Percentiles rank a stretch among this genome's conserved stretches.
These are phyloP conservation scores for sorghum (Sorghum bicolor) DNA, from an alignment of 176 grass and related monocot species.

Conservation along the genomic window DNA sequence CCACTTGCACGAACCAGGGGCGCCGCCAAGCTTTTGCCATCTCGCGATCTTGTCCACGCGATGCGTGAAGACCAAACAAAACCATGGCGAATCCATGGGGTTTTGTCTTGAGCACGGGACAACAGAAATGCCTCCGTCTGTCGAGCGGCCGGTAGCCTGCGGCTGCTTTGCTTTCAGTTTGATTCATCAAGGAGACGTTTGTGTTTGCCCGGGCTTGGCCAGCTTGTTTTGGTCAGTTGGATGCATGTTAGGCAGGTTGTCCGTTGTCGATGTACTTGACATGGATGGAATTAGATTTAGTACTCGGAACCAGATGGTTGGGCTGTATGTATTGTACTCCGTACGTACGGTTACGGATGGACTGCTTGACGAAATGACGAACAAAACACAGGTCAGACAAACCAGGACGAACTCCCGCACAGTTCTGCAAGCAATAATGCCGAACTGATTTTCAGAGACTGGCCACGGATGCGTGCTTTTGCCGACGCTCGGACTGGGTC, in stretches of 20 bases:
- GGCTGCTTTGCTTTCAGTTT: background rate
- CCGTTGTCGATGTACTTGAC: background rate
- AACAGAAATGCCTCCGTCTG: background rate
- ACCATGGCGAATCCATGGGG: background rate
- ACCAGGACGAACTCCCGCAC: no score
- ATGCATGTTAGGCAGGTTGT: background rate
- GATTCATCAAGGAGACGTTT: background rate
- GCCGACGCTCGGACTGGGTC: no score
- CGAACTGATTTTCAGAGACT: no score
- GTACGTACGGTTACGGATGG: no score
- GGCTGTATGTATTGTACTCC: no score
- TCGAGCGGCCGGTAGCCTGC: background rate
- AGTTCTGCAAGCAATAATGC: no score
- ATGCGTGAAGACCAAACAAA: background rate
- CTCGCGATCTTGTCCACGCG: background rate
- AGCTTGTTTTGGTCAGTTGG: background rate
- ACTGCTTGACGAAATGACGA: no score
- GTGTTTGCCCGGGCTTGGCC: background rate
- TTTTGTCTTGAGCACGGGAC: background rate
- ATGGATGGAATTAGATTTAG: background rate
- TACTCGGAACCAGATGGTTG: background rate
- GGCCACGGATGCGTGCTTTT: no score
- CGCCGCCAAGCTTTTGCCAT: background rate
- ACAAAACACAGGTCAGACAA: no score
- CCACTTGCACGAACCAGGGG: slow-evolving; percentile 11